A percentile compares a stretch with the other conserved stretches of the same genome.
These are phyloP conservation scores for Puccinia polysora DNA, from an alignment of 1,284 basidiomycete species.

Conservation along the genomic window DNA sequence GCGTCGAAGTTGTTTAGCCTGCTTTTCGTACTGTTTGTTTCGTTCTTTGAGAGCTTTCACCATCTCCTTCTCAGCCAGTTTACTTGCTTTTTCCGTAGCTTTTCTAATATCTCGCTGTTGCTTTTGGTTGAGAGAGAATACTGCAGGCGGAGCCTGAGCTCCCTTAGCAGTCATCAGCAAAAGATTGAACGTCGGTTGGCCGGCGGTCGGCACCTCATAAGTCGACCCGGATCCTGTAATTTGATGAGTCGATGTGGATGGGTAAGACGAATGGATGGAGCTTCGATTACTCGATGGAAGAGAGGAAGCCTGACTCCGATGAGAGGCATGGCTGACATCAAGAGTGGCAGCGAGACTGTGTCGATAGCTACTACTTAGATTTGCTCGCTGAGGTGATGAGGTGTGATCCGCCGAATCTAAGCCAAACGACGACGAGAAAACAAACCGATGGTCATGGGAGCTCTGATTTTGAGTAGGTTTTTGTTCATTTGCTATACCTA, in stretches of 20 bases:
- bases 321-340: neutral
- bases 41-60: neutral
- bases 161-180: neutral
- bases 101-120: conserved; percentile 39
- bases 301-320: neutral
- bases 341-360: conserved; percentile 8
- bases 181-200: too few relatives aligned
- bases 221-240: too few relatives aligned
- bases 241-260: too few relatives aligned
- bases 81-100: conserved; percentile 27
- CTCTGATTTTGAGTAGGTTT: too few relatives aligned
- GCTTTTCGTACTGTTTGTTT: too few relatives aligned
- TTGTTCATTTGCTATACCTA: too few relatives aligned
- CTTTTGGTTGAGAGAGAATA: conserved; percentile 11
- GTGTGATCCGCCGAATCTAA: neutral
- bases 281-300: neutral
- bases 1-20: too few relatives aligned
- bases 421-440: neutral
- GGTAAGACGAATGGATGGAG: neutral
- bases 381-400: neutral
- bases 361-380: conserved; percentile 13
- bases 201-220: too few relatives aligned
- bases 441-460: too few relatives aligned
- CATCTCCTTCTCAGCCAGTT: conserved; percentile 10
- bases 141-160: conserved; percentile 31